Base-by-base conservation (phyloP, 1,284 basidiomycete genomes). In the Coniferiporia sulphurascens region DNA sequence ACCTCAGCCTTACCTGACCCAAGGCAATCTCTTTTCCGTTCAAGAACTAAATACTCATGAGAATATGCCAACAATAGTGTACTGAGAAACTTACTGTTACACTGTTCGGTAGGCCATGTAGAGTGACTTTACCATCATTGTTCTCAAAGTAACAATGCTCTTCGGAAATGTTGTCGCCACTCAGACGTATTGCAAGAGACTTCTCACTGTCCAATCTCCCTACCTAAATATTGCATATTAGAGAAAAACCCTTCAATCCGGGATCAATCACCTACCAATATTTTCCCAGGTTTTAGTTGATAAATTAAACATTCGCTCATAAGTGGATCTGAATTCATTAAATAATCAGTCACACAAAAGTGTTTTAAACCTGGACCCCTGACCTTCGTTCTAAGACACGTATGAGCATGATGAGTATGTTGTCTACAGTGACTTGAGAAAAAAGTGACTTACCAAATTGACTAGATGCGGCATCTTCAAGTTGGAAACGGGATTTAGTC, bases 241-340 rank as follows among this genome's bases (percentile, higher is more conserved):
- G 38, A 21, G 62, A 44, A 52, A 51, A 46, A 38, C 21, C 21
- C 59, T 49, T 57, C 59, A 52, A 12, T 54, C 58, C 36, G 60
- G 57, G 65, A 56, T 38, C 21, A 9, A 57, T 57, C 48, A 73
- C 78, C 55, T 66, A 84, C 94, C 66, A 88, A 81, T 0, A 93
- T 96, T 63, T 79, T 83, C 2, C 96, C 96, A 3, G 80, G 84
- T 71, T 97, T 98, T 69, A 99, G 83, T 72, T 98, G 95, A 71
- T 98, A 98, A 64, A 97, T 90, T 64, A 96, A 76, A 74, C 93
- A 95, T 78, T 93, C 91, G 72, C 86, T 89, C 90, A 93, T 93
- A 46, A 93, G 78, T 48, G 90, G 90, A 76, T 93, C 91, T 91
- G 62, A 58, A 62, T 59, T 15, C 58, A 38, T 54, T 44, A 64